Conservation (phyloP, 129 eudicot species). For the Silybum marianum region DNA sequence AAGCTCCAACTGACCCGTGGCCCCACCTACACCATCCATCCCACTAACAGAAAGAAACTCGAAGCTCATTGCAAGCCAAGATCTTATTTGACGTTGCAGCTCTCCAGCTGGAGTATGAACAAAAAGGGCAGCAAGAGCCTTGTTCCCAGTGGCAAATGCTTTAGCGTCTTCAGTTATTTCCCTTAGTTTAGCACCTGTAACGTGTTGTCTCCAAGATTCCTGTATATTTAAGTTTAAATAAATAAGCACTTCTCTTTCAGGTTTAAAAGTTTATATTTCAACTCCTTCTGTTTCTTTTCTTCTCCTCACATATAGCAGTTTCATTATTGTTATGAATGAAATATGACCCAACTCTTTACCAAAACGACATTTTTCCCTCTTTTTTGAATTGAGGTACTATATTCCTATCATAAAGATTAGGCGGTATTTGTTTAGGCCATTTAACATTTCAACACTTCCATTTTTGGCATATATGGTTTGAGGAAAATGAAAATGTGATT, state of each 20-base stretch:
- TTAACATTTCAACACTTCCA: background rate
- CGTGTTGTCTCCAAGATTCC: constrained; percentile 97
- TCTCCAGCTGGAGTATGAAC: constrained; percentile 99
- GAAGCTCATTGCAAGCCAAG: constrained; percentile 96
- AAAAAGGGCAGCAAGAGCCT: constrained; percentile 92
- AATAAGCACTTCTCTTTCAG: background rate
- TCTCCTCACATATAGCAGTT: background rate
- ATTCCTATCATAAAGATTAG: background rate
- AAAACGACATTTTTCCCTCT: background rate
- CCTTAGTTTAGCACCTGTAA: constrained; percentile 94
- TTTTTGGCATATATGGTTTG: background rate
- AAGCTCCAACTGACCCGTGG: constrained; percentile 91
- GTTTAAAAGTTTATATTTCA: background rate
- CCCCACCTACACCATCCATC: constrained; percentile 76
- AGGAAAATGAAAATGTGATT: background rate
- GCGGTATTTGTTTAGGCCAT: background rate
- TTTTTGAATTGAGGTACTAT: background rate
- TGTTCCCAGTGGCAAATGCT: constrained; percentile 80
- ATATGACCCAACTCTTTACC: background rate
- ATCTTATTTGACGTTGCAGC: constrained; percentile 93
- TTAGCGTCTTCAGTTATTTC: constrained; percentile 98
- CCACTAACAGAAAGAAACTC: constrained; percentile 91
- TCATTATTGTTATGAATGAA: background rate
- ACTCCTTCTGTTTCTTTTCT: no score
- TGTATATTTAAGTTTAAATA: constrained; percentile 25